Conservation (phyloP, 2,329 filamentous ascomycete genomes). For the Talaromyces albobiverticillius region DNA sequence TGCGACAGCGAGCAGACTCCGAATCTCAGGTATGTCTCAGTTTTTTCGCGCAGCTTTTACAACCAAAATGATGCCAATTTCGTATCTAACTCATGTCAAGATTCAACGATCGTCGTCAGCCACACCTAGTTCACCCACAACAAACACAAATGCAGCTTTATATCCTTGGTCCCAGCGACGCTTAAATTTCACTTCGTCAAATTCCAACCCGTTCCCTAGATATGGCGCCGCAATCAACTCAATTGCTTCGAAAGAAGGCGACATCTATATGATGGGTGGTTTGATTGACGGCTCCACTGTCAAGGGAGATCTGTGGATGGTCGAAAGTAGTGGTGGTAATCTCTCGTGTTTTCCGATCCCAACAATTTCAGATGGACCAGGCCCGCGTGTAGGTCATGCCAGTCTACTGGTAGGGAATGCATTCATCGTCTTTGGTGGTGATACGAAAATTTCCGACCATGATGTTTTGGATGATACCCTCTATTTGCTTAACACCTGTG, state of each 20-base stretch:
- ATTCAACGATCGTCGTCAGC: constrained; percentile 49
- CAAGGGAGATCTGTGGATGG: constrained; percentile 96
- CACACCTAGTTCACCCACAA: constrained; percentile 46
- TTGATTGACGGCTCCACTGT: constrained; percentile 92
- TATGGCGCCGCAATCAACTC: constrained; percentile 97
- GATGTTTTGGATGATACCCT: constrained; percentile 92
- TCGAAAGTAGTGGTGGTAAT: constrained; percentile 77
- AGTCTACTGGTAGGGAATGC: constrained; percentile 95
- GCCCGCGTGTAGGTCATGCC: constrained; percentile 89
- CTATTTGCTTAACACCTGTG: constrained; percentile 96
- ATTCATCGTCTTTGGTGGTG: constrained; percentile 97
- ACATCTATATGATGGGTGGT: constrained; percentile 96
- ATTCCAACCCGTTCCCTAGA: constrained; percentile 85
- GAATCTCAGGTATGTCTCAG: constrained; percentile 51
- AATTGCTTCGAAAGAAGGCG: constrained; percentile 89
- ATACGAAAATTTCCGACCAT: constrained; percentile 93
- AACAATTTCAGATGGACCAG: constrained; percentile 89
- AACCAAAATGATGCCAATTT: not conserved
- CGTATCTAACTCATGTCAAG: constrained; percentile 16
- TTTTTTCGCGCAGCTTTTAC: not conserved
- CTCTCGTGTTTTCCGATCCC: constrained; percentile 89
- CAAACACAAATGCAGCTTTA: constrained; percentile 69
- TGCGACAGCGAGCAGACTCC: constrained; percentile 54
- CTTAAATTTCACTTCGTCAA: constrained; percentile 77
- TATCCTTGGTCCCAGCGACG: constrained; percentile 96